These are phyloP conservation scores for Chlorella sp. DNA, from an alignment of 139 green algal genomes.

Conservation along the genomic window DNA sequence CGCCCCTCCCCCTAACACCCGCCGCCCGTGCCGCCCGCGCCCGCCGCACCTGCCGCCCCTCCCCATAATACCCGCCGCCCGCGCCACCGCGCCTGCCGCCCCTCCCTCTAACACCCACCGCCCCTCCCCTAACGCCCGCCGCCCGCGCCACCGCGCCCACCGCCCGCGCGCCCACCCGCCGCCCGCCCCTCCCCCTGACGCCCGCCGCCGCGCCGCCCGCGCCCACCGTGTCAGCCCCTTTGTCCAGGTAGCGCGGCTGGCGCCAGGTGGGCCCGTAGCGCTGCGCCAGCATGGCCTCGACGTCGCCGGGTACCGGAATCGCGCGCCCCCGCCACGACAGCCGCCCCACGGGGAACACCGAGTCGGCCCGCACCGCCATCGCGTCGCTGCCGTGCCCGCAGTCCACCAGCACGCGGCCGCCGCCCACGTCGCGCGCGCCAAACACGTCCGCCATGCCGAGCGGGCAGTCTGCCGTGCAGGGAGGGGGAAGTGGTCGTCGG, in stretches of 20 bases:
- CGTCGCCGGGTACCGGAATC: slow-evolving; percentile 29
- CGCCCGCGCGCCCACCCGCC: no score
- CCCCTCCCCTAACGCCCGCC: background rate
- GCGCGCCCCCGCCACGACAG: slow-evolving; percentile 15
- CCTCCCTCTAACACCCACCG: no score
- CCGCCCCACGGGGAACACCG: slow-evolving; percentile 34
- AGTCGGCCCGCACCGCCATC: background rate
- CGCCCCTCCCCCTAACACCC: background rate
- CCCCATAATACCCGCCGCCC: background rate
- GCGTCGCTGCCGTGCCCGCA: slow-evolving; percentile 28
- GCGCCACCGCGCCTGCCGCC: background rate
- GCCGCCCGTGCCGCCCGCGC: background rate
- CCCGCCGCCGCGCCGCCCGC: no score
- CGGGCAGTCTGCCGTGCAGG: no score
- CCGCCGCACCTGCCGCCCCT: background rate
- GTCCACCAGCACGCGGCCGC: slow-evolving; percentile 14
- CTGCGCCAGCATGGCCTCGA: slow-evolving; percentile 26
- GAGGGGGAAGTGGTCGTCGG: no score
- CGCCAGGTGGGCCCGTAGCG: slow-evolving; percentile 45
- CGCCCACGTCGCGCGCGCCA: slow-evolving; percentile 33
- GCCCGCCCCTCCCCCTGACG: no score
- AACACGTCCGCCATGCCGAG: slow-evolving; percentile 46
- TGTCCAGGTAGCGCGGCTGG: slow-evolving; percentile 28
- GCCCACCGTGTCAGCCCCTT: slow-evolving; percentile 20
- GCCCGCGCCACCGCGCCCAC: background rate